phyloP scores from a whole-genome alignment of 2,329 filamentous ascomycete genomes.

The Aspergillus sp. region DNA sequence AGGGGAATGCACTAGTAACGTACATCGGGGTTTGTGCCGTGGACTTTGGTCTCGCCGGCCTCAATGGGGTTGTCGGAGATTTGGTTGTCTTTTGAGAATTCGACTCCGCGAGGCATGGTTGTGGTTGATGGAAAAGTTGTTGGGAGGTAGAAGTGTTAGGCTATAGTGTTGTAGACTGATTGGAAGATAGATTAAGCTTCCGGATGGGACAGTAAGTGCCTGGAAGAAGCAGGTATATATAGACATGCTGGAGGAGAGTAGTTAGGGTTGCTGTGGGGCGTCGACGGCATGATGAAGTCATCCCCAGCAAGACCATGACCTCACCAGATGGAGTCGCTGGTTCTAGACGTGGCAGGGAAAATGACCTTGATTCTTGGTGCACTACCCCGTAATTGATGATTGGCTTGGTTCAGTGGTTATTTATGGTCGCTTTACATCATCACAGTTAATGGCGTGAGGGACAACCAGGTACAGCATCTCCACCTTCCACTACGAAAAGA shows the following conservation, averaged over 20 bases:
- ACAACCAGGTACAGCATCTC: neutral
- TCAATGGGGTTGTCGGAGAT: conserved; percentile 40
- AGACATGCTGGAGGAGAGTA: neutral
- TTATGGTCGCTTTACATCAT: too few relatives aligned
- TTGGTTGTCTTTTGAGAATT: conserved; percentile 40
- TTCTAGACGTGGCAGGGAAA: neutral
- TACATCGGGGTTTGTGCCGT: conserved; percentile 36
- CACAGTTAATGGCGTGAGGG: neutral
- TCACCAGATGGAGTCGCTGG: neutral
- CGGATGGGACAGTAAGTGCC: neutral
- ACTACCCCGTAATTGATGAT: neutral
- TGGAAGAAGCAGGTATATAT: neutral
- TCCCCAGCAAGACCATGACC: neutral
- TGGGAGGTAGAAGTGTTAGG: neutral
- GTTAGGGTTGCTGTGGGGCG: neutral
- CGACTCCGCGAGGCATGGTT: conserved; percentile 41
- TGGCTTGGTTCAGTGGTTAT: too few relatives aligned
- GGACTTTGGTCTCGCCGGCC: conserved; percentile 32
- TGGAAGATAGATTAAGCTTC: neutral
- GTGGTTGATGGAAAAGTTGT: neutral
- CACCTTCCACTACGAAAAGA: neutral
- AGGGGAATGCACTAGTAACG: neutral
- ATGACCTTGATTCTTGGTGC: neutral
- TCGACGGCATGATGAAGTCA: neutral
- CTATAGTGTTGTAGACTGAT: too few relatives aligned